A percentile compares a stretch with the other conserved stretches of the same genome.
These are phyloP conservation scores for Carex parvula DNA, from an alignment of 176 grass and related monocot species.

Conservation along the genomic window DNA sequence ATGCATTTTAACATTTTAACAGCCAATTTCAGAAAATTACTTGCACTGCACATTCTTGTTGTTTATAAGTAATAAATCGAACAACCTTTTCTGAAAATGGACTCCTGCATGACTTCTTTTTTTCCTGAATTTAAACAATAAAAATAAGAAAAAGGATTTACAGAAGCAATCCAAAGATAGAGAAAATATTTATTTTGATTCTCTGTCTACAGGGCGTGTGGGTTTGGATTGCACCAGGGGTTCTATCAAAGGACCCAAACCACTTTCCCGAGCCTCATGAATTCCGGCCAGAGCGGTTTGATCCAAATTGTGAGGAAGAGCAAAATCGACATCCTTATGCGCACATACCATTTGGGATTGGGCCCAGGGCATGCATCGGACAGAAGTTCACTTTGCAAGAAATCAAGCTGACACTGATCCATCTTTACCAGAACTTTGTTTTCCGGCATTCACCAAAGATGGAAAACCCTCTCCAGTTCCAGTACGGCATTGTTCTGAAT, in stretches of 20 bases:
- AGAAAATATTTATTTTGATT: background rate
- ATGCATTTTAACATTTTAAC: background rate
- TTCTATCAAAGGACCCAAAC: slow-evolving; percentile 51
- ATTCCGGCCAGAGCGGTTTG: slow-evolving; percentile 60
- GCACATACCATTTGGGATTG: slow-evolving; percentile 79
- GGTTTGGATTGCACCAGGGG: slow-evolving; percentile 80
- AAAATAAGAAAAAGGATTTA: background rate
- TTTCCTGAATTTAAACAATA: background rate
- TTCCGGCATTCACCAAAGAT: slow-evolving; percentile 61
- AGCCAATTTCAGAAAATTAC: background rate
- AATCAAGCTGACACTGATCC: slow-evolving; percentile 64
- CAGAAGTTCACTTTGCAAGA: slow-evolving; percentile 78
- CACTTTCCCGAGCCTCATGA: slow-evolving; percentile 53
- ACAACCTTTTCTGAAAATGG: background rate
- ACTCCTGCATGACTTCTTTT: background rate
- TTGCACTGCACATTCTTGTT: background rate
- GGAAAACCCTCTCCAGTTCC: slow-evolving; percentile 64
- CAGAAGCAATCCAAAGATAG: background rate
- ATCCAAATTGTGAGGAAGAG: slow-evolving; percentile 51
- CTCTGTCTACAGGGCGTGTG: slow-evolving; percentile 47
- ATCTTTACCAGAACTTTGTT: slow-evolving; percentile 56
- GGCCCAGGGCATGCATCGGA: slow-evolving; percentile 72
- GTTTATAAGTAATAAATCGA: background rate
- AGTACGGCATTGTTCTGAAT: slow-evolving; percentile 72
- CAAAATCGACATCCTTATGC: slow-evolving; percentile 59